phyloP scores from a whole-genome alignment of 768 basidiomycete species.

The Mycena filopes region DNA sequence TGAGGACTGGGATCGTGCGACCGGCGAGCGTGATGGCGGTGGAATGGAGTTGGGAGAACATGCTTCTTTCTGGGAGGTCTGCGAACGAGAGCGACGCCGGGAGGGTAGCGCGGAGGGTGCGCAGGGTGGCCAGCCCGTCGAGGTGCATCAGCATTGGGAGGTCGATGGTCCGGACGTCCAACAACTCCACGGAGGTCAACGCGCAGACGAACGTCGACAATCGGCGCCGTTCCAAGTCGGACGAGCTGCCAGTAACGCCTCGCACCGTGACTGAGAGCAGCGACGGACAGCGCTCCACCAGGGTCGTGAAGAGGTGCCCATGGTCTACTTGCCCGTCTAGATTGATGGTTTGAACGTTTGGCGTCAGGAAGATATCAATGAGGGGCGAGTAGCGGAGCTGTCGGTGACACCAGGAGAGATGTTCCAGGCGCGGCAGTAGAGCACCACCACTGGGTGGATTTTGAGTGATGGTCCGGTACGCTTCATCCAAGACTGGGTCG shows the following conservation, averaged over 20 bases:
- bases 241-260: background rate
- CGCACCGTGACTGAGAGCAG: background rate
- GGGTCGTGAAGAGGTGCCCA: background rate
- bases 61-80: background rate
- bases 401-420: background rate
- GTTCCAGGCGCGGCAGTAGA: background rate
- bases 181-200: background rate
- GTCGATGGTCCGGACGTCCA: background rate
- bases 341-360: background rate
- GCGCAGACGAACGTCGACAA: background rate
- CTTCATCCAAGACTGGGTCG: background rate
- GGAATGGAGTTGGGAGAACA: background rate
- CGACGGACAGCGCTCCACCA: background rate
- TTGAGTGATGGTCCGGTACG: background rate
- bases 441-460: background rate
- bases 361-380: background rate
- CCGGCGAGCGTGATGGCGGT: background rate
- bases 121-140: background rate
- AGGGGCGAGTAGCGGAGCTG: too few relatives aligned
- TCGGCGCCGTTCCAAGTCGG: background rate
- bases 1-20: background rate
- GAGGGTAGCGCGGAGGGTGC: background rate
- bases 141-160: background rate
- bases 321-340: background rate
- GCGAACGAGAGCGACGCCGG: background rate